Conservation (phyloP, 2,329 filamentous ascomycete species). For the Colletotrichum tofieldiae region DNA sequence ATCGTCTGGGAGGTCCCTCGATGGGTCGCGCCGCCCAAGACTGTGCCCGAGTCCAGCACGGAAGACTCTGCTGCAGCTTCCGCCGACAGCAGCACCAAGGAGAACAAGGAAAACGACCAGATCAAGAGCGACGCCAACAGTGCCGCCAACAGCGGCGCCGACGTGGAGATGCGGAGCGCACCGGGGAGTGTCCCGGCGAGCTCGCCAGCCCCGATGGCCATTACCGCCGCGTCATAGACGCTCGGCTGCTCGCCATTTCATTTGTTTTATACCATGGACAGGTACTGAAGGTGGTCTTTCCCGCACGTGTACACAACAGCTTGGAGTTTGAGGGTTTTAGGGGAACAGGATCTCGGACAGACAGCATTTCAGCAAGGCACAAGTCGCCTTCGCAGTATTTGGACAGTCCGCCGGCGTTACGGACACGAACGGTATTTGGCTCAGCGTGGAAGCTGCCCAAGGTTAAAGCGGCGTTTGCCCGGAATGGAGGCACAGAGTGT, state of each 20-base stretch:
- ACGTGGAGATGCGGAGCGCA: conserved; percentile 68
- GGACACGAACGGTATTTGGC: conserved; percentile 26
- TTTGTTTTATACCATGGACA: not conserved
- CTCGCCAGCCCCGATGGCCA: conserved; percentile 66
- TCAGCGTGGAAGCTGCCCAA: conserved; percentile 35
- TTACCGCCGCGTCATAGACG: conserved; percentile 60
- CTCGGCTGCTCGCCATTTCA: not conserved
- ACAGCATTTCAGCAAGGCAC: conserved; percentile 21
- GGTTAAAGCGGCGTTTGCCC: conserved; percentile 33
- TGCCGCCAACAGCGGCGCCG: conserved; percentile 54
- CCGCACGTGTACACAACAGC: conserved; percentile 27
- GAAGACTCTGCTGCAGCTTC: conserved; percentile 65
- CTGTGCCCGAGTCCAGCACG: conserved; percentile 61
- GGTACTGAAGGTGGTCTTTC: not conserved
- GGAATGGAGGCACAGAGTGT: conserved; percentile 36
- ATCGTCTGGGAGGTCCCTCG: conserved; percentile 85
- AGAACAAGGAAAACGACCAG: conserved; percentile 74
- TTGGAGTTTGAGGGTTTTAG: conserved; percentile 39
- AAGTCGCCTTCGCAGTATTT: conserved; percentile 16
- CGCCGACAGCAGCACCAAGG: conserved; percentile 72
- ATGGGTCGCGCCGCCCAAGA: conserved; percentile 83
- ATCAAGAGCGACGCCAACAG: conserved; percentile 64
- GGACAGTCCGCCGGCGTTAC: conserved; percentile 35
- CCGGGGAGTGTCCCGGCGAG: conserved; percentile 66
- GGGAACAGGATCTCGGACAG: conserved; percentile 5